Percentiles rank a stretch among this genome's conserved stretches.
Evolutionary conservation across 345 rosid species (phyloP).

Genomic region (Brassica nigra): DNA sequence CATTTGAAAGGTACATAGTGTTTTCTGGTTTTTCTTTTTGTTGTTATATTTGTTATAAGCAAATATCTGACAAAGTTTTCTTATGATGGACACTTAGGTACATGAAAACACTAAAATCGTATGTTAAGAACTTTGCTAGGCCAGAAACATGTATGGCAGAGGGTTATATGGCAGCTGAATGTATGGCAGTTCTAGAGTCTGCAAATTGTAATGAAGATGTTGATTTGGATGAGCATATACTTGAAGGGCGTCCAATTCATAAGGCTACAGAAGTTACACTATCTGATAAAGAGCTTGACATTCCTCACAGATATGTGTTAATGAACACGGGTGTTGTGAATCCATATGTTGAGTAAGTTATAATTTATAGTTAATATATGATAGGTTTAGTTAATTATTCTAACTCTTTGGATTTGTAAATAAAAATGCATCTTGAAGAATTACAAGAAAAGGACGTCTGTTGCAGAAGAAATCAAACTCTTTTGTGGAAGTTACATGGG

Average conservation of each 20-base stretch:
- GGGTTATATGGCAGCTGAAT: background rate
- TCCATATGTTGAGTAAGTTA: background rate
- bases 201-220: background rate
- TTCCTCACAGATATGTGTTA: slow-evolving; percentile 7
- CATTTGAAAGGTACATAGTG: background rate
- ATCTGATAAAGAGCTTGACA: background rate
- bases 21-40: background rate
- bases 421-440: background rate
- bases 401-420: too few species aligned
- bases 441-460: background rate
- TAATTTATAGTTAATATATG: background rate
- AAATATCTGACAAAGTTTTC: background rate
- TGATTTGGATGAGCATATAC: background rate
- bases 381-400: background rate
- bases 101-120: too few species aligned
- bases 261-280: background rate
- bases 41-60: background rate
- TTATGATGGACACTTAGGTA: too few species aligned
- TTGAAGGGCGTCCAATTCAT: background rate
- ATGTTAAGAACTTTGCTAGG: background rate
- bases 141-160: slow-evolving; percentile 10
- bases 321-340: background rate
- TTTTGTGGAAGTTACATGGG: slow-evolving; percentile 14
- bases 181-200: background rate
- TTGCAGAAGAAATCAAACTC: background rate